Evolutionary conservation across 169 alveolate species (phyloP).

Genomic region (Eimeria sp.): DNA sequence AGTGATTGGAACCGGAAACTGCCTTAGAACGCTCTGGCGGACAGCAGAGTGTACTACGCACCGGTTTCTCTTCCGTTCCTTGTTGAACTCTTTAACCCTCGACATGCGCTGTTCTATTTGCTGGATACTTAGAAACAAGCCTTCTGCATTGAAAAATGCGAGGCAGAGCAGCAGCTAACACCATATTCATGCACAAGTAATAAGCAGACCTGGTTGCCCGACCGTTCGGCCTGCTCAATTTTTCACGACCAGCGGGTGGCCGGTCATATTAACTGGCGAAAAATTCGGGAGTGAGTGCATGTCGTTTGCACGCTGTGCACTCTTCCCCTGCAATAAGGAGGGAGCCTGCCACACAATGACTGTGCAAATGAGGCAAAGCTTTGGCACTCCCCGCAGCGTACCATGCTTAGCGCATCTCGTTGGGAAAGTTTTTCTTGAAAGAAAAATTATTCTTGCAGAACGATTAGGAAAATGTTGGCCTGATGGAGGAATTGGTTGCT

Average conservation of each 20-base stretch:
- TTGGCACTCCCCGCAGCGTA: no score
- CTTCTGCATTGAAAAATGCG: no score
- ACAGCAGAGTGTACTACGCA: neutral
- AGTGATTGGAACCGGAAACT: neutral
- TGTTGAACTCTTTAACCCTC: neutral
- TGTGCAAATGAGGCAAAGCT: no score
- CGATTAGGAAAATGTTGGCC: no score
- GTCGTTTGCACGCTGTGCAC: neutral
- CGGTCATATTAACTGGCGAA: neutral
- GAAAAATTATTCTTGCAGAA: no score
- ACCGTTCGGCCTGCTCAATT: neutral
- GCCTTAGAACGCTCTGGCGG: neutral
- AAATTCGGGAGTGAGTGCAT: neutral
- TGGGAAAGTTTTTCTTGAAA: no score
- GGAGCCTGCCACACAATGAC: no score
- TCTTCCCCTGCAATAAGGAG: neutral
- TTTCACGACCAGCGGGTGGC: neutral
- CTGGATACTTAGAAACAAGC: neutral
- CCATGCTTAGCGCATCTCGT: no score
- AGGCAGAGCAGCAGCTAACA: neutral
- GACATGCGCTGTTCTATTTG: neutral
- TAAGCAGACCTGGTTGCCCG: neutral
- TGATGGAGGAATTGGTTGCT: no score
- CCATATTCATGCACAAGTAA: neutral
- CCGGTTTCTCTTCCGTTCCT: neutral